Conservation (phyloP, 768 basidiomycete genomes). For the Auricularia sp. region DNA sequence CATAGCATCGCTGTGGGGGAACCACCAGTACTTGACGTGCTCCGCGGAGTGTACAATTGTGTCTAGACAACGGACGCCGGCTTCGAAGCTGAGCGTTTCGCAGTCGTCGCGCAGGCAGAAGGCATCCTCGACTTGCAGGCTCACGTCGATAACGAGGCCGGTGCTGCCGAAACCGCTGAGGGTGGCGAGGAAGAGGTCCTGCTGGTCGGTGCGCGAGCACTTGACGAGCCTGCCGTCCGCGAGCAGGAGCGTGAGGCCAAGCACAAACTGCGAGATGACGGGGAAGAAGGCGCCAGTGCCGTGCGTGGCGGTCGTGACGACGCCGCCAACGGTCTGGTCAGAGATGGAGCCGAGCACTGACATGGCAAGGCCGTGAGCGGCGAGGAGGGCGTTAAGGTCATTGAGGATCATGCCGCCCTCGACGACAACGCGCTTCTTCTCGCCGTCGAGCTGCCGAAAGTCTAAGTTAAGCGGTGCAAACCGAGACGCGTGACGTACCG, state of each 20-base stretch:
- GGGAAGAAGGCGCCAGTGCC: conserved; percentile 75
- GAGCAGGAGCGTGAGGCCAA: conserved; percentile 63
- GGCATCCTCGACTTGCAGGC: conserved; percentile 68
- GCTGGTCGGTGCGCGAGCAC: conserved; percentile 45
- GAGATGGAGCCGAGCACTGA: conserved; percentile 92
- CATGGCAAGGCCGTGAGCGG: conserved; percentile 65
- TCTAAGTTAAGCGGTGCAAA: conserved; percentile 6
- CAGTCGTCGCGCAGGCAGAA: conserved; percentile 74
- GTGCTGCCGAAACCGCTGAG: conserved; percentile 87
- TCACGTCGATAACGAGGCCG: conserved; percentile 73
- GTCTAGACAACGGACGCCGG: conserved; percentile 50
- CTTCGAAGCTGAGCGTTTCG: conserved; percentile 49
- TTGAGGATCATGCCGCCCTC: conserved; percentile 75
- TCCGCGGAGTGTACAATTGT: conserved; percentile 53
- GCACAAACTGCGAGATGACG: conserved; percentile 74
- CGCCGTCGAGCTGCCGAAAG: conserved; percentile 50
- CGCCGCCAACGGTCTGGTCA: conserved; percentile 88
- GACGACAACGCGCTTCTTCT: conserved; percentile 56
- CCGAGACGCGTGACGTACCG: conserved; percentile 43
- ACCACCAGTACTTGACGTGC: conserved; percentile 96
- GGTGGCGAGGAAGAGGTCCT: conserved; percentile 81
- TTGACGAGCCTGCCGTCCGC: conserved; percentile 62
- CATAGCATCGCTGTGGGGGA: conserved; percentile 64
- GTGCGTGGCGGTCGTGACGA: conserved; percentile 91
- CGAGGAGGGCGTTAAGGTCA: conserved; percentile 60